Conservation (phyloP, 1,284 basidiomycete genomes). For the Austropuccinia psidii region DNA sequence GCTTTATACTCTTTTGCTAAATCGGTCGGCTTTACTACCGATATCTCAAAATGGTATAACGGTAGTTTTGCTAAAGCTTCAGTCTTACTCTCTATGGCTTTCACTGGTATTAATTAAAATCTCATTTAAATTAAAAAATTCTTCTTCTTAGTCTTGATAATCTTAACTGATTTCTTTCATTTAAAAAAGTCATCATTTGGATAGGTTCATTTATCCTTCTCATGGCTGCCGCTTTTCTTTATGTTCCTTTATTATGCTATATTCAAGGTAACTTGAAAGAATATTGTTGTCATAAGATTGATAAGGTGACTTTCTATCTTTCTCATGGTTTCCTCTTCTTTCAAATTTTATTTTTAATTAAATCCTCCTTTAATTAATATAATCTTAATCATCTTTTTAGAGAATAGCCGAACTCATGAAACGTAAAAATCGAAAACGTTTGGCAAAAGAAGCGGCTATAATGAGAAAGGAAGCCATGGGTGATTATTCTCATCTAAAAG, state of each 20-base stretch:
- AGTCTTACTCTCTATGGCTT: constrained; percentile 67
- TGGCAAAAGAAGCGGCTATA: constrained; percentile 68
- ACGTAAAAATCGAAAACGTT: constrained; percentile 75
- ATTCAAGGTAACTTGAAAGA: constrained; percentile 94
- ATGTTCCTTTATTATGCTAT: constrained; percentile 84
- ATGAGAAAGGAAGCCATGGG: constrained; percentile 84
- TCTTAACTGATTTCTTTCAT: neutral
- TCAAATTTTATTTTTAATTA: constrained; percentile 50
- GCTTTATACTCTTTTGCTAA: constrained; percentile 86
- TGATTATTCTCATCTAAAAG: constrained; percentile 82
- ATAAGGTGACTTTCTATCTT: constrained; percentile 61
- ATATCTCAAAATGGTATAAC: constrained; percentile 59
- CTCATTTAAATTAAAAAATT: too few relatives aligned
- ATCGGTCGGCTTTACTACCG: constrained; percentile 59
- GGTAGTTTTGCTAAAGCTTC: constrained; percentile 43
- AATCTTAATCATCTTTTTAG: too few relatives aligned
- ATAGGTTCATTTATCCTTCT: constrained; percentile 72
- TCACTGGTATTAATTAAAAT: constrained; percentile 61
- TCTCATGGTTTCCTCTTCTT: neutral
- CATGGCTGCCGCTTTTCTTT: constrained; percentile 73
- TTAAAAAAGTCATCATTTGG: constrained; percentile 63
- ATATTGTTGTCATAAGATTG: constrained; percentile 97
- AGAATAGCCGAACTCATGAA: constrained; percentile 87
- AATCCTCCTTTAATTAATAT: neutral
- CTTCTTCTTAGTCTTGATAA: too few relatives aligned